phyloP scores from a whole-genome alignment of 257 asterid species.

The Solanum okadae region DNA sequence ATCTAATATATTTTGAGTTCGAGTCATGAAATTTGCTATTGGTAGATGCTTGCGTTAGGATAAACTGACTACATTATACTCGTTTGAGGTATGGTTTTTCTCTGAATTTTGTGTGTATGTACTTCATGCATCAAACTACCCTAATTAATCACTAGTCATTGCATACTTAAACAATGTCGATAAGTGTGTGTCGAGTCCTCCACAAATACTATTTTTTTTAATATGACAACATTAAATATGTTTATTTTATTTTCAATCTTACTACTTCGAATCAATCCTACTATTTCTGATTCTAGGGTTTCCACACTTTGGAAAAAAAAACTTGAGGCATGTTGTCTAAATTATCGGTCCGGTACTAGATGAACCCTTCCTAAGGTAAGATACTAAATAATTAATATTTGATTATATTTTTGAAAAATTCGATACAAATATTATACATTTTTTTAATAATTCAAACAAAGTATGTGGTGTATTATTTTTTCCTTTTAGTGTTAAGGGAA shows the following conservation, averaged over 20 bases:
- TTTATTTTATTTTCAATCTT: no score
- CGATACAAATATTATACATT: not conserved
- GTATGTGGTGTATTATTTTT: not conserved
- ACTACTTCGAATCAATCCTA: not conserved
- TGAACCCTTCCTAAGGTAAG: not conserved
- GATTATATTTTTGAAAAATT: no score
- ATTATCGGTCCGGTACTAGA: not conserved
- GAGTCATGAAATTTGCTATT: not conserved
- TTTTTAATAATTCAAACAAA: not conserved
- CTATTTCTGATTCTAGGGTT: not conserved
- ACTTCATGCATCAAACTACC: not conserved
- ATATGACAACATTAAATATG: not conserved
- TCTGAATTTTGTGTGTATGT: not conserved
- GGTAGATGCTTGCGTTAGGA: accelerated
- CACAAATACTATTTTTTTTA: not conserved
- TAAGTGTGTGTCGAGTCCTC: not conserved
- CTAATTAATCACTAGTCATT: not conserved
- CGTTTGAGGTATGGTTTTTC: not conserved
- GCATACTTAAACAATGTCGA: not conserved
- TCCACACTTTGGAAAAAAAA: not conserved
- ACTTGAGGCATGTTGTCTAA: not conserved
- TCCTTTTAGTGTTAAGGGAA: not conserved
- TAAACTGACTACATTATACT: not conserved
- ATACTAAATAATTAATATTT: no score
- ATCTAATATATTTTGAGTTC: not conserved